Conservation (phyloP, 306 rosid species). For the Carpinus fangiana region DNA sequence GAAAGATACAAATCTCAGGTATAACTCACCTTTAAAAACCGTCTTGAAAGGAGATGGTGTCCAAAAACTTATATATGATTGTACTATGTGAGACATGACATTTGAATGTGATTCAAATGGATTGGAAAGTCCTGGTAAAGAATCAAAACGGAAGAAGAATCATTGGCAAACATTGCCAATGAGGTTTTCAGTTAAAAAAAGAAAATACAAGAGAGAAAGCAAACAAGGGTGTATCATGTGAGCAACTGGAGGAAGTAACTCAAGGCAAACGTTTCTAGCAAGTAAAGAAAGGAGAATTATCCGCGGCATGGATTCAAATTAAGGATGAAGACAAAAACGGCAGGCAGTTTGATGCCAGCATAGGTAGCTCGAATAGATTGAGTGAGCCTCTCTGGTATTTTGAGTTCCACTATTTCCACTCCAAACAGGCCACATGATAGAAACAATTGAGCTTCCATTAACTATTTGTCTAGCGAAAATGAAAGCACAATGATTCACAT, state of each 20-base stretch:
- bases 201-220: neutral
- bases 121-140: neutral
- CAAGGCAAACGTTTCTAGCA: no score
- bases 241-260: no score
- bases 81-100: no score
- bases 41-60: no score
- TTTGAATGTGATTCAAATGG: neutral
- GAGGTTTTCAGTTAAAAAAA: neutral
- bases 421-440: neutral
- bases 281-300: no score
- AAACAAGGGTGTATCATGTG: neutral
- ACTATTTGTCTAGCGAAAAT: neutral
- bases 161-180: neutral
- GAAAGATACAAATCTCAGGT: no score
- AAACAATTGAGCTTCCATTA: neutral
- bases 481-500: neutral
- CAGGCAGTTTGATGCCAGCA: neutral
- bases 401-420: slow-evolving; percentile 15
- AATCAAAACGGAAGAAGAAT: neutral
- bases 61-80: no score
- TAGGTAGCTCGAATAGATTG: neutral
- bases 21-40: no score
- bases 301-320: neutral
- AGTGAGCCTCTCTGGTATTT: neutral
- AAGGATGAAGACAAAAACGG: neutral